phyloP scores from a whole-genome alignment of 2,329 filamentous ascomycete species.

The Ascochyta clinopodiicola region DNA sequence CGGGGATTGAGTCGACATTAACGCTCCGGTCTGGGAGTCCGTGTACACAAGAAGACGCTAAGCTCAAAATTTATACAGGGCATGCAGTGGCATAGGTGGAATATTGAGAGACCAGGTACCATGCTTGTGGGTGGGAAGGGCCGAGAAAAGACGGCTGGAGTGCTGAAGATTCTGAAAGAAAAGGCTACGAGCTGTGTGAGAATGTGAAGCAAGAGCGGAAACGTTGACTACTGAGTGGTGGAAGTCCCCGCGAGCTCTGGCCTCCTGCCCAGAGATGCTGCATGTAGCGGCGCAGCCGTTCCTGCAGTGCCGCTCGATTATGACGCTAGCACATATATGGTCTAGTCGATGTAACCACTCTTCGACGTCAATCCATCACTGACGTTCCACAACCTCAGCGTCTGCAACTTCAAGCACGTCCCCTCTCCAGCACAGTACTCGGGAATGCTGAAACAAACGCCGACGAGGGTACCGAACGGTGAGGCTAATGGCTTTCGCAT shows the following conservation, averaged over 20 bases:
- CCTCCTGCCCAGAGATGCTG: constrained; percentile 12
- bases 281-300: constrained; percentile 4
- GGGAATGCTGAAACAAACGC: constrained; percentile 15
- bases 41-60: not conserved
- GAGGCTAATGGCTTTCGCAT: not conserved
- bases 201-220: constrained; percentile 5
- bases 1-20: not conserved
- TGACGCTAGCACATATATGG: constrained; percentile 1
- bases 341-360: constrained; percentile 15
- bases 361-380: constrained; percentile 16
- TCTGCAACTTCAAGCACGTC: constrained; percentile 19
- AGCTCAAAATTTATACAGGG: not conserved
- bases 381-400: constrained; percentile 12
- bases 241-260: constrained; percentile 6
- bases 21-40: not conserved
- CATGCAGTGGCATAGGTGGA: not conserved
- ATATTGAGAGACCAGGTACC: not conserved
- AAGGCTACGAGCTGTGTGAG: constrained; percentile 2
- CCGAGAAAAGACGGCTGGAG: constrained; percentile 2
- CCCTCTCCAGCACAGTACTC: constrained; percentile 12
- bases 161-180: not conserved
- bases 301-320: constrained; percentile 7
- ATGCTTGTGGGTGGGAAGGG: not conserved
- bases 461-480: constrained; percentile 9
- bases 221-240: constrained; percentile 1